These are phyloP conservation scores for Citrus sinensis DNA, from an alignment of 345 rosid species.

Conservation along the genomic window DVS_A1.0 CM039163.1:46517501-46518000, in stretches of 20 bases:
- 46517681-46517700: too few species aligned
- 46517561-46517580: not conserved
- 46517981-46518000: conserved; percentile 22
- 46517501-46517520: not conserved
- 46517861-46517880: not conserved
- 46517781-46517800: conserved; percentile 25
- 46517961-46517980: conserved; percentile 2
- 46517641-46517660: not conserved
- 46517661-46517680: not conserved
- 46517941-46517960: conserved; percentile 17
- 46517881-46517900: conserved; percentile 19
- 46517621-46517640: not conserved
- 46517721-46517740: not conserved
- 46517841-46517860: conserved; percentile 37
- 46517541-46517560: too few species aligned
- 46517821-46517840: not conserved
- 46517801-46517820: not conserved
- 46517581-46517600: not conserved
- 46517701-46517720: not conserved
- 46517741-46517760: conserved; percentile 2
- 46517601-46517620: not conserved
- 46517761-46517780: conserved; percentile 39
- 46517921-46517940: conserved; percentile 14
- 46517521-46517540: not conserved
- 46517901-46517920: not conserved